Percentiles rank a stretch among this genome's conserved stretches.
These are phyloP conservation scores for Cystofilobasidium ferigula DNA, from an alignment of 768 basidiomycete genomes.

Conservation along the genomic window DNA sequence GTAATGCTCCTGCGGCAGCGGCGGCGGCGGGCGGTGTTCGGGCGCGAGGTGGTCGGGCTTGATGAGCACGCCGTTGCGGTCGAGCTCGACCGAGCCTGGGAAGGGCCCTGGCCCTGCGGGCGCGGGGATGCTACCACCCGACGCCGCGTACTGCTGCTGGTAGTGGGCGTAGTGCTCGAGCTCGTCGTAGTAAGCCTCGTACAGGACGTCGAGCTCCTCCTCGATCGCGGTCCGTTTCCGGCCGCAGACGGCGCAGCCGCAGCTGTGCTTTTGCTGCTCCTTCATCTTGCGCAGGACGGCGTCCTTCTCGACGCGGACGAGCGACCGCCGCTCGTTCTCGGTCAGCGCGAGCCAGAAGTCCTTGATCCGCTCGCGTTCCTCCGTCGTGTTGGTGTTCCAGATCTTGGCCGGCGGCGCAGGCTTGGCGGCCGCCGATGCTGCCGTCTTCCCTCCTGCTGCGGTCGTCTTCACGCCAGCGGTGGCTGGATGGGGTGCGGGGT, in stretches of 20 bases:
- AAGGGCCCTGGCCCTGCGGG: conserved; percentile 96
- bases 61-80: conserved; percentile 72
- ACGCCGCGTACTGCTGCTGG: conserved; percentile 57
- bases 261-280: conserved; percentile 95
- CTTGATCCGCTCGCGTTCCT: conserved; percentile 94
- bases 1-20: conserved; percentile 20
- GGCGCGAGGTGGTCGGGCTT: conserved; percentile 41
- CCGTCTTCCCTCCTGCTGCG: conserved; percentile 44
- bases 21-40: conserved; percentile 25
- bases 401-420: conserved; percentile 50
- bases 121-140: conserved; percentile 67
- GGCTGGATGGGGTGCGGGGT: conserved; percentile 28
- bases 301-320: conserved; percentile 97
- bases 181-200: conserved; percentile 99
- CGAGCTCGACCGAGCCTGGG: conserved; percentile 92
- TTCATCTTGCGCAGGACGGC: conserved; percentile 98
- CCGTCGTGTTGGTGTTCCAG: conserved; percentile 81
- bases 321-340: conserved; percentile 76
- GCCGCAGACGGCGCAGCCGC: conserved; percentile 90
- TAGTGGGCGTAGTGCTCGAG: conserved; percentile 93
- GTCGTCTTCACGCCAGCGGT: conserved; percentile 43
- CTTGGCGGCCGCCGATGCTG: conserved; percentile 26
- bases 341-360: conserved; percentile 93
- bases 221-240: conserved; percentile 99
- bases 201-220: conserved; percentile 98